Conservation (phyloP, 495 filamentous ascomycete species). For the Lasiosphaeris hirsuta region DNA sequence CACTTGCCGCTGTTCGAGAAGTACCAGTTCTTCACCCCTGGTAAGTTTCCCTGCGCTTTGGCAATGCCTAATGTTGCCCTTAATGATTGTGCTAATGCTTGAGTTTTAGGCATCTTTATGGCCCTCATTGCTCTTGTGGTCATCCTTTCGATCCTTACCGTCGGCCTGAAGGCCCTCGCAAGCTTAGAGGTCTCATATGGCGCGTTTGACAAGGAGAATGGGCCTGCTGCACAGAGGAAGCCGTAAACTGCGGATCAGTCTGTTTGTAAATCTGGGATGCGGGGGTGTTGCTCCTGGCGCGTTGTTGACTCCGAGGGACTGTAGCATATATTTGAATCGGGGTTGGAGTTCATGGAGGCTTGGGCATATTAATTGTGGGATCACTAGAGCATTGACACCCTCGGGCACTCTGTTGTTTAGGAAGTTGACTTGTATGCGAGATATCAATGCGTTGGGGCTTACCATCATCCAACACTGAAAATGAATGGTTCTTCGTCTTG, state of each 20-base stretch:
- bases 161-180: slow-evolving; percentile 69
- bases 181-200: slow-evolving; percentile 87
- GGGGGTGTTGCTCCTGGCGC: not conserved
- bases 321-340: slow-evolving; percentile 12
- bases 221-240: slow-evolving; percentile 82
- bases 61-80: no score
- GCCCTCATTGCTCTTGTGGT: slow-evolving; percentile 59
- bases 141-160: slow-evolving; percentile 70
- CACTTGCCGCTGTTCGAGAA: slow-evolving; percentile 73
- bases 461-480: no score
- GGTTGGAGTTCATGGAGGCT: slow-evolving; percentile 20
- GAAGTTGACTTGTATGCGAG: not conserved
- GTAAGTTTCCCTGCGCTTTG: slow-evolving; percentile 17
- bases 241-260: slow-evolving; percentile 29
- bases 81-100: slow-evolving; percentile 3
- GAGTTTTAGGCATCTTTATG: slow-evolving; percentile 64
- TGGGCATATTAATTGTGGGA: slow-evolving; percentile 14
- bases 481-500: no score
- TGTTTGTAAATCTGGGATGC: not conserved
- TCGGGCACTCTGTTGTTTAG: not conserved
- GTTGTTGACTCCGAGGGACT: not conserved
- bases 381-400: slow-evolving; percentile 3
- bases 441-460: no score
- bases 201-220: slow-evolving; percentile 95
- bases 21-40: slow-evolving; percentile 86